These are phyloP conservation scores for Teunomyces aglyptinius DNA, from an alignment of 805 yeast species.

Conservation along the genomic window DNA sequence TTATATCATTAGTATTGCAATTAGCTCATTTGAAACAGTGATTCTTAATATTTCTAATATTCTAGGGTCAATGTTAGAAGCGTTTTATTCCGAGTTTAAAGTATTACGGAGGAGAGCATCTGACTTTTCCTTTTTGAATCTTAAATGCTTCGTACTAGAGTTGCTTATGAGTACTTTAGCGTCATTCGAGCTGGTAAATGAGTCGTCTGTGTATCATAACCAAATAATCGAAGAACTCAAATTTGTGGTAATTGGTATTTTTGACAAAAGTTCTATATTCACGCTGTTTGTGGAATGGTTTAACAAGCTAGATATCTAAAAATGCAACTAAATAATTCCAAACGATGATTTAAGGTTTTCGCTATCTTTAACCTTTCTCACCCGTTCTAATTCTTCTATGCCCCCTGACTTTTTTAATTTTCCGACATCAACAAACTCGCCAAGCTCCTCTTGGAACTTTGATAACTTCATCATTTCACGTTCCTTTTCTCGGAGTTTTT, in stretches of 20 bases:
- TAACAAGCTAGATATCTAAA: slow-evolving; percentile 1
- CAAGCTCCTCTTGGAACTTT: slow-evolving; percentile 82
- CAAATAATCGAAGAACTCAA: slow-evolving; percentile 10
- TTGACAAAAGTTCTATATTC: not conserved
- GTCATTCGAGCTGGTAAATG: slow-evolving; percentile 2
- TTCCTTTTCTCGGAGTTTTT: slow-evolving; percentile 72
- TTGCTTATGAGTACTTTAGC: not conserved
- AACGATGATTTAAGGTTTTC: slow-evolving; percentile 58
- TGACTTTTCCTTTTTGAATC: not conserved
- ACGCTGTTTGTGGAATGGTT: slow-evolving; percentile 6
- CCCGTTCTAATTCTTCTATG: slow-evolving; percentile 76
- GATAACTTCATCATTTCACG: slow-evolving; percentile 52
- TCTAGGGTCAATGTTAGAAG: slow-evolving; percentile 10
- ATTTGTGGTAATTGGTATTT: not conserved
- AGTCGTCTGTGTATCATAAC: slow-evolving; percentile 1
- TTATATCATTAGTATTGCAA: slow-evolving; percentile 16
- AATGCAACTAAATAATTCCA: slow-evolving; percentile 22
- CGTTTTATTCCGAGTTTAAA: slow-evolving; percentile 8
- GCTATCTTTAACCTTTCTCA: slow-evolving; percentile 64
- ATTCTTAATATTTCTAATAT: slow-evolving; percentile 11
- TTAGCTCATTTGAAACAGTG: slow-evolving; percentile 11
- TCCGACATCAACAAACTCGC: slow-evolving; percentile 75
- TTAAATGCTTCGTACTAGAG: slow-evolving; percentile 1
- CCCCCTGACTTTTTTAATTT: slow-evolving; percentile 85
- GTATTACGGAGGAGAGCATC: slow-evolving; percentile 6